Evolutionary conservation across 441 rosid genomes (phyloP).

Genomic region (Manihot esculenta): DNA sequence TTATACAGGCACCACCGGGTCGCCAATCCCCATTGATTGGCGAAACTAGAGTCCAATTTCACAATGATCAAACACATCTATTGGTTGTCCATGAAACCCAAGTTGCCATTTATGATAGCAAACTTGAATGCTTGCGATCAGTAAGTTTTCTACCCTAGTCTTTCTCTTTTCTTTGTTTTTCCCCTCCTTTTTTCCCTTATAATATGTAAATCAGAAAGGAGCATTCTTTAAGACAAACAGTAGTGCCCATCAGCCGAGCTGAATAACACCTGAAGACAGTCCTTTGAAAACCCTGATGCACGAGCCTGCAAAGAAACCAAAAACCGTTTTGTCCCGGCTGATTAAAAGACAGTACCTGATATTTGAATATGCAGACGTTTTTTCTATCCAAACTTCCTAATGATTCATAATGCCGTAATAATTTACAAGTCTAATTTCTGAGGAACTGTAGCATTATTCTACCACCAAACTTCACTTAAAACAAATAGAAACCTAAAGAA

Average conservation of each 20-base stretch:
- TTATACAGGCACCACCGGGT: conserved; percentile 57
- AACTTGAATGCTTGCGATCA: conserved; percentile 62
- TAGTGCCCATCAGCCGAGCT: neutral
- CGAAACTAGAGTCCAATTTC: conserved; percentile 78
- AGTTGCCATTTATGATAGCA: conserved; percentile 60
- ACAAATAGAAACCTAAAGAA: no score
- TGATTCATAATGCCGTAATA: neutral
- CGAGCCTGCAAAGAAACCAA: neutral
- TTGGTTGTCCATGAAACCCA: conserved; percentile 73
- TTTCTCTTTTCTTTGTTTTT: no score
- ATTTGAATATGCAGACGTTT: neutral
- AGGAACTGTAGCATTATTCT: no score
- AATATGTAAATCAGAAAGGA: no score
- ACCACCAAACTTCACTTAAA: no score
- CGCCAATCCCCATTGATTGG: conserved; percentile 52
- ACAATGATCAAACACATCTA: conserved; percentile 61
- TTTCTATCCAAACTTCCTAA: neutral
- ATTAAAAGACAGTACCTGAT: neutral
- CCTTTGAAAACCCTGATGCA: neutral
- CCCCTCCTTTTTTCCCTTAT: no score
- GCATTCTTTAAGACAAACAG: neutral
- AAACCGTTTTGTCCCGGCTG: neutral
- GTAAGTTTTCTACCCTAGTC: conserved; percentile 39
- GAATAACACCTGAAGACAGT: neutral
- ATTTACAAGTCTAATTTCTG: no score